These are phyloP conservation scores for Phyllachora maydis DNA, from an alignment of 2,329 filamentous ascomycete genomes.

Conservation along the genomic window DNA sequence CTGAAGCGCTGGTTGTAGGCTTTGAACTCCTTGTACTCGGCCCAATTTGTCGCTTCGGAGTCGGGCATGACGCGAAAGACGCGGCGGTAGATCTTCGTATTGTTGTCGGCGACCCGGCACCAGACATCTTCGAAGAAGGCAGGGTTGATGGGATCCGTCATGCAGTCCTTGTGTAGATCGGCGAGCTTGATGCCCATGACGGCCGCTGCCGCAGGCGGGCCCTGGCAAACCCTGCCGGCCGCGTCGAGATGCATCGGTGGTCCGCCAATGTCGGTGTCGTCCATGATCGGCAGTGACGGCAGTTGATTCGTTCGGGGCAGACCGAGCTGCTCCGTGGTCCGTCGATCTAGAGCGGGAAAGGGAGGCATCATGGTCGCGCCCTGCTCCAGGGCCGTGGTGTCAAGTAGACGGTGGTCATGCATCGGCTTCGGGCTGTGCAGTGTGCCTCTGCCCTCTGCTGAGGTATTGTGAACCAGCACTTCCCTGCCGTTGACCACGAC, in stretches of 20 bases:
- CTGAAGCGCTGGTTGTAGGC: slow-evolving; percentile 62
- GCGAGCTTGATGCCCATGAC: slow-evolving; percentile 53
- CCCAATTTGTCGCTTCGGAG: slow-evolving; percentile 82
- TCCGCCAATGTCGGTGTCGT: slow-evolving; percentile 70
- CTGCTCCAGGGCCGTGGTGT: slow-evolving; percentile 13
- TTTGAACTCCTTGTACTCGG: slow-evolving; percentile 71
- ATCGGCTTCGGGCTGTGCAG: slow-evolving; percentile 26
- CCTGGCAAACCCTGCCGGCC: slow-evolving; percentile 22
- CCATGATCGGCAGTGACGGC: slow-evolving; percentile 44
- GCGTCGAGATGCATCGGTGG: slow-evolving; percentile 38
- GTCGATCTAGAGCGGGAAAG: slow-evolving; percentile 30
- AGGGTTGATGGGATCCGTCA: slow-evolving; percentile 72
- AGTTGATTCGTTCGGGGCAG: slow-evolving; percentile 49
- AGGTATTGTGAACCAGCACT: slow-evolving; percentile 43
- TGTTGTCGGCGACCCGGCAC: slow-evolving; percentile 76
- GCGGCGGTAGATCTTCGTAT: slow-evolving; percentile 80
- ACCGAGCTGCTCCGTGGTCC: slow-evolving; percentile 45
- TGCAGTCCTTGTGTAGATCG: slow-evolving; percentile 71
- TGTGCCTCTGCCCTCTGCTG: slow-evolving; percentile 42
- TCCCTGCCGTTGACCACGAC: slow-evolving; percentile 47
- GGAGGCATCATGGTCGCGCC: slow-evolving; percentile 32
- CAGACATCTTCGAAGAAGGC: slow-evolving; percentile 76
- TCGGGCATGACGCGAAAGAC: slow-evolving; percentile 97
- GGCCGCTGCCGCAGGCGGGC: slow-evolving; percentile 27
- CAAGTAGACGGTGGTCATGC: slow-evolving; percentile 10